Evolutionary conservation across 805 yeast genomes (phyloP).

Genomic region (Candida boidinii): DNA sequence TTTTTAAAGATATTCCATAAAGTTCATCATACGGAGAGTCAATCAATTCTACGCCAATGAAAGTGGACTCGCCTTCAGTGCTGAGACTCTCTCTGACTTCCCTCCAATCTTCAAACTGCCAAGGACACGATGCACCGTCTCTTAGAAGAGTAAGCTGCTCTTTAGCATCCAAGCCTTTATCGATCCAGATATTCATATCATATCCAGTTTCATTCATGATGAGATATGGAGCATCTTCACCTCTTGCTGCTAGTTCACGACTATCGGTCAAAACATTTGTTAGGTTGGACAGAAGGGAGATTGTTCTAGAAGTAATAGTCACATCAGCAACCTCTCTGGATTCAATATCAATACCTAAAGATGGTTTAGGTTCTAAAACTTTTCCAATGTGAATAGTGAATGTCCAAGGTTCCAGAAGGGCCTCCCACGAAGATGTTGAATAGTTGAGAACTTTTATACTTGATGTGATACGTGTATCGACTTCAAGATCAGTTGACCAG

Average conservation of each 20-base stretch:
- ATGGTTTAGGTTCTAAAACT: conserved; percentile 33
- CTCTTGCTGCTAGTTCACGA: conserved; percentile 52
- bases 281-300: conserved; percentile 69
- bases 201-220: conserved; percentile 81
- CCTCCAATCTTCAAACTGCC: conserved; percentile 97
- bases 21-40: conserved; percentile 49
- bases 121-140: conserved; percentile 48
- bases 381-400: conserved; percentile 62
- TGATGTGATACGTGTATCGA: conserved; percentile 56
- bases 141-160: conserved; percentile 29
- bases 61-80: conserved; percentile 51
- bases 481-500: conserved; percentile 81
- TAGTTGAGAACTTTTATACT: conserved; percentile 76
- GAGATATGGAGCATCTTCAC: conserved; percentile 73
- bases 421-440: conserved; percentile 91
- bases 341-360: conserved; percentile 56
- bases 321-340: conserved; percentile 73
- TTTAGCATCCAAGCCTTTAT: conserved; percentile 23
- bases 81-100: conserved; percentile 71
- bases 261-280: conserved; percentile 48
- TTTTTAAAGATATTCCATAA: conserved; percentile 53
- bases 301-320: conserved; percentile 72
- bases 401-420: conserved; percentile 83
- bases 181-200: conserved; percentile 78
- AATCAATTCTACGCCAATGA: conserved; percentile 53